phyloP scores from a whole-genome alignment of 176 grass and related monocot species.

The Tuctoria greenei region DNA sequence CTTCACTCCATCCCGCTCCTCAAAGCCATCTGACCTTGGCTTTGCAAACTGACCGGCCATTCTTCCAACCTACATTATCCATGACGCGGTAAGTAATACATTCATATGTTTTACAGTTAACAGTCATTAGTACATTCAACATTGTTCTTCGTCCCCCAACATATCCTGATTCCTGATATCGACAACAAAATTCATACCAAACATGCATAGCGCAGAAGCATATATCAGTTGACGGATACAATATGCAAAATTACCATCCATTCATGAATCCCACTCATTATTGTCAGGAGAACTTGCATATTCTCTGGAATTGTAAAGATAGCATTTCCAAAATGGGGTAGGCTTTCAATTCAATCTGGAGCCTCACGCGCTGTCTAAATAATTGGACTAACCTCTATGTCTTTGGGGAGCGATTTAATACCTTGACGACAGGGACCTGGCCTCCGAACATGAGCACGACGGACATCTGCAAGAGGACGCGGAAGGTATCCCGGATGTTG shows the following conservation, averaged over 20 bases:
- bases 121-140: neutral
- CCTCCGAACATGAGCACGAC: slow-evolving; percentile 91
- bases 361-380: neutral
- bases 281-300: neutral
- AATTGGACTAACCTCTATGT: neutral
- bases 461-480: slow-evolving; percentile 76
- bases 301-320: neutral
- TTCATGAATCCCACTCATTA: neutral
- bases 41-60: slow-evolving; percentile 97
- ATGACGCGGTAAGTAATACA: neutral
- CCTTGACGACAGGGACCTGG: slow-evolving; percentile 76
- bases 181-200: neutral
- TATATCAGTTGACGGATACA: neutral
- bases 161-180: neutral
- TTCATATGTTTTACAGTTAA: neutral
- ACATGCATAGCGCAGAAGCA: neutral
- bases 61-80: slow-evolving; percentile 74
- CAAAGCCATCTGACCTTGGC: slow-evolving; percentile 71
- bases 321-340: neutral
- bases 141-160: neutral
- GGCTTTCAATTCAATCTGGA: neutral
- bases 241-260: neutral
- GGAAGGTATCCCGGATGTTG: slow-evolving; percentile 80
- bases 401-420: slow-evolving; percentile 29
- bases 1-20: slow-evolving; percentile 82